These are phyloP conservation scores for Mollisiaceae sp. DNA, from an alignment of 2,329 filamentous ascomycete genomes.

Conservation along the genomic window DNA sequence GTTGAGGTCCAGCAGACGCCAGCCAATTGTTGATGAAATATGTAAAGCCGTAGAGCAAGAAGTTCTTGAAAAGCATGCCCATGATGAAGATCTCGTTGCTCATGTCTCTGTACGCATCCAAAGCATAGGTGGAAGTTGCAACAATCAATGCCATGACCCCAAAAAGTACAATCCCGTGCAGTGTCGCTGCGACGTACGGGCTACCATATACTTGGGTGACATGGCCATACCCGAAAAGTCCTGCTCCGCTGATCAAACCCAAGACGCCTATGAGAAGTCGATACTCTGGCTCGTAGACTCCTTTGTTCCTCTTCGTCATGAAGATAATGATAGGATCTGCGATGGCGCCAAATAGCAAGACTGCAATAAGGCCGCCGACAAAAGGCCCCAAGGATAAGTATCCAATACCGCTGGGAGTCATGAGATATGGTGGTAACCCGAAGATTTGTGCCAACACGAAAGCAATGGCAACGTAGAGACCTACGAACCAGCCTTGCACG, in stretches of 20 bases:
- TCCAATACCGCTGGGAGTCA: slow-evolving; percentile 48
- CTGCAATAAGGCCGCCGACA: slow-evolving; percentile 46
- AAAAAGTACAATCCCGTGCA: slow-evolving; percentile 40
- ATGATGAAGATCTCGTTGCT: slow-evolving; percentile 50
- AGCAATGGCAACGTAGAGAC: slow-evolving; percentile 50
- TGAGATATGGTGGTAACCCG: slow-evolving; percentile 52
- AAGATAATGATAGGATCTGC: slow-evolving; percentile 47
- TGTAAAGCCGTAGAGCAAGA: slow-evolving; percentile 48
- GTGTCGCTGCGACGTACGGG: slow-evolving; percentile 43
- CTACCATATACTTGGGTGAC: slow-evolving; percentile 33
- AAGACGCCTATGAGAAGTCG: slow-evolving; percentile 47
- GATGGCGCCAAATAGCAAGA: slow-evolving; percentile 42
- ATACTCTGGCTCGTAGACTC: slow-evolving; percentile 60
- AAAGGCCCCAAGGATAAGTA: slow-evolving; percentile 50
- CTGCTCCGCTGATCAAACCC: slow-evolving; percentile 43
- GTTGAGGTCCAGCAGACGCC: slow-evolving; percentile 41
- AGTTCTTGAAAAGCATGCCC: slow-evolving; percentile 51
- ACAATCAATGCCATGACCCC: slow-evolving; percentile 41
- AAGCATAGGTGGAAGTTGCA: slow-evolving; percentile 43
- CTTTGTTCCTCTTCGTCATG: slow-evolving; percentile 54
- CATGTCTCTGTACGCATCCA: slow-evolving; percentile 49
- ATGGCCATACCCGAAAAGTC: slow-evolving; percentile 48
- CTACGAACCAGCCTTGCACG: slow-evolving; percentile 49
- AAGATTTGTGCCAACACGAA: slow-evolving; percentile 54
- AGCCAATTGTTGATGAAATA: slow-evolving; percentile 51